Conservation (phyloP, 2,329 filamentous ascomycete species). For the Fusarium guadeloupense region DNA sequence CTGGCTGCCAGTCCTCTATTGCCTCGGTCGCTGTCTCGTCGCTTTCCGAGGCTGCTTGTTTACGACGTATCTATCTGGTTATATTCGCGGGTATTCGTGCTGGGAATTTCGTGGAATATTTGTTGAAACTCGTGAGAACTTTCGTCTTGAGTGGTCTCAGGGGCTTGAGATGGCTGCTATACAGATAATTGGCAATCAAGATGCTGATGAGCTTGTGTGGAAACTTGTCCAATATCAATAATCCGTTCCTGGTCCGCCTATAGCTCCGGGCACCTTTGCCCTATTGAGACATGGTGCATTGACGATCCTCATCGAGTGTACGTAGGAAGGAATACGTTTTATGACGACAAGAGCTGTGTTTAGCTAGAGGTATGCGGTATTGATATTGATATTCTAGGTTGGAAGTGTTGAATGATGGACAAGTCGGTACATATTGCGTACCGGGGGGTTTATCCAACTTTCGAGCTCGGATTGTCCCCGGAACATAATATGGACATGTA, state of each 20-base stretch:
- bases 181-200: background rate
- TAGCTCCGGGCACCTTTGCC: constrained; percentile 5
- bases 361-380: background rate
- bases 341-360: background rate
- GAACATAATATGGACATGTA: too few species aligned
- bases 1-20: background rate
- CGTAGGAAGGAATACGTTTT: background rate
- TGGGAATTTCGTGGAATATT: background rate
- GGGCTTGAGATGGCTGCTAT: background rate
- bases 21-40: background rate
- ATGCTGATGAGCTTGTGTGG: background rate
- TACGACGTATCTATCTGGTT: background rate
- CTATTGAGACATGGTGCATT: constrained; percentile 7
- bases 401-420: too few species aligned
- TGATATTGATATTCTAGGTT: background rate
- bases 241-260: constrained; percentile 9
- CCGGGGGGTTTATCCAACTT: background rate
- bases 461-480: too few species aligned
- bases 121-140: background rate
- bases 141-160: background rate
- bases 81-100: background rate
- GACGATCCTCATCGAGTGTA: constrained; percentile 9
- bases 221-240: constrained; percentile 1
- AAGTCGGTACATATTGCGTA: background rate
- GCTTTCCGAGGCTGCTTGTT: background rate